A percentile compares a stretch with the other conserved stretches of the same genome.
Conservation (phyloP, 768 basidiomycete species). For the Leccinum subgranulosum region DNA sequence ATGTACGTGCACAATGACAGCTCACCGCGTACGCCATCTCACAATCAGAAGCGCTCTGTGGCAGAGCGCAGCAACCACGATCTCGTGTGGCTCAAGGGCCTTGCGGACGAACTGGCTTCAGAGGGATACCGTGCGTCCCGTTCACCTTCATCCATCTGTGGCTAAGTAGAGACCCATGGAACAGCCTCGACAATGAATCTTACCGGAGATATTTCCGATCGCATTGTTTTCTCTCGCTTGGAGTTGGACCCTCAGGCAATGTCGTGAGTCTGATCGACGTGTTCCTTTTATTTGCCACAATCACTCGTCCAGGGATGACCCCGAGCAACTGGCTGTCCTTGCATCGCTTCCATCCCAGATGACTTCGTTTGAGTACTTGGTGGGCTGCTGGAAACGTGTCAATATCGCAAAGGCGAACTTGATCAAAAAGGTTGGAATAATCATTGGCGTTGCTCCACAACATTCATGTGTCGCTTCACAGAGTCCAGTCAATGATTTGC, state of each 20-base stretch:
- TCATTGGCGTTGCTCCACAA: constrained; percentile 17
- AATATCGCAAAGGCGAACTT: constrained; percentile 52
- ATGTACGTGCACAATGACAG: constrained; percentile 45
- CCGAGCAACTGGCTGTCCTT: constrained; percentile 70
- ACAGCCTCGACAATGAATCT: constrained; percentile 41
- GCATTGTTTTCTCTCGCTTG: constrained; percentile 78
- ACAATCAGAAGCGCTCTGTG: constrained; percentile 44
- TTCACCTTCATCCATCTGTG: not conserved
- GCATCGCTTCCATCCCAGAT: constrained; percentile 75
- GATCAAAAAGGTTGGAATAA: constrained; percentile 54
- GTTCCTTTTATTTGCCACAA: not conserved
- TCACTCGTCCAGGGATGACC: constrained; percentile 51
- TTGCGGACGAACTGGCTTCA: constrained; percentile 63
- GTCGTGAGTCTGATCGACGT: constrained; percentile 48
- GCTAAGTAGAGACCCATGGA: constrained; percentile 7
- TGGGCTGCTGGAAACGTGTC: constrained; percentile 90
- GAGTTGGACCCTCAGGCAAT: constrained; percentile 72
- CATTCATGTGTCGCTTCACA: constrained; percentile 38
- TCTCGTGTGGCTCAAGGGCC: constrained; percentile 78
- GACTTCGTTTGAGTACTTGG: constrained; percentile 86
- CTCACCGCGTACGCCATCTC: not conserved
- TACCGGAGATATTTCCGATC: constrained; percentile 63
- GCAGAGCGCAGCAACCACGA: constrained; percentile 64
- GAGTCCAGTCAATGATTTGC: constrained; percentile 52
- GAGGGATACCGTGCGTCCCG: constrained; percentile 47